Evolutionary conservation across 805 yeast genomes (phyloP).

Genomic region (Wickerhamiella azymoides): DNA sequence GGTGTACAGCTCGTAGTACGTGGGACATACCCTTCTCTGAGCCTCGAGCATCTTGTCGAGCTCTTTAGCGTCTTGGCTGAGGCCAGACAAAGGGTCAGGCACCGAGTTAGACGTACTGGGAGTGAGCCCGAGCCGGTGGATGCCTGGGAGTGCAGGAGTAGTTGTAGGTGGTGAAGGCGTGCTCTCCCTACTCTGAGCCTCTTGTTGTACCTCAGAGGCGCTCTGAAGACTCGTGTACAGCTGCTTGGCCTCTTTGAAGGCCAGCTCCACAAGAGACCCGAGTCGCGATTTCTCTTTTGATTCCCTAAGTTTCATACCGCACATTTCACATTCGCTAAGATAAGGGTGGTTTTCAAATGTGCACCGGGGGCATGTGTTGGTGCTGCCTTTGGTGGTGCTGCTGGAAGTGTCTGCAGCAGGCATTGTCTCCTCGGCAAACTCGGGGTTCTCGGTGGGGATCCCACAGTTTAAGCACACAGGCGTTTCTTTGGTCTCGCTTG

Average conservation of each 20-base stretch:
- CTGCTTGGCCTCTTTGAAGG: conserved; percentile 47
- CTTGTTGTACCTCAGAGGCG: neutral
- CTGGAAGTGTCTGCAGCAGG: too few species aligned
- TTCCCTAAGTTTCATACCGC: conserved; percentile 46
- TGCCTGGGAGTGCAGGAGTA: neutral
- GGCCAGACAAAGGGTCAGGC: neutral
- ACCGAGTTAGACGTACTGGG: neutral
- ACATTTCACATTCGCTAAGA: conserved; percentile 67
- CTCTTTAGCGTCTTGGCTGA: conserved; percentile 44
- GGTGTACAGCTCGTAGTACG: neutral
- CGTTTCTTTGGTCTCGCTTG: conserved; percentile 19
- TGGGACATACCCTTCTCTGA: conserved; percentile 14
- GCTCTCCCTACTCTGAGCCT: neutral
- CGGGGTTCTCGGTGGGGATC: conserved; percentile 27
- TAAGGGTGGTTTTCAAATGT: conserved; percentile 78
- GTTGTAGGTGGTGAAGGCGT: conserved; percentile 28
- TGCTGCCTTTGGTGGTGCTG: too few species aligned
- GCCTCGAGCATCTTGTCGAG: conserved; percentile 40
- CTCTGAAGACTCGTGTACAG: conserved; percentile 18
- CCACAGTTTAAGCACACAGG: conserved; percentile 55
- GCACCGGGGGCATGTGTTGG: conserved; percentile 40
- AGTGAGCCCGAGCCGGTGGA: neutral
- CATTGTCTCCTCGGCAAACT: neutral
- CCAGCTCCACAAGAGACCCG: conserved; percentile 36
- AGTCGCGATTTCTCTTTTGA: conserved; percentile 14